Base-by-base conservation (phyloP, 768 basidiomycete genomes). In the Mycena galericulata region DNA sequence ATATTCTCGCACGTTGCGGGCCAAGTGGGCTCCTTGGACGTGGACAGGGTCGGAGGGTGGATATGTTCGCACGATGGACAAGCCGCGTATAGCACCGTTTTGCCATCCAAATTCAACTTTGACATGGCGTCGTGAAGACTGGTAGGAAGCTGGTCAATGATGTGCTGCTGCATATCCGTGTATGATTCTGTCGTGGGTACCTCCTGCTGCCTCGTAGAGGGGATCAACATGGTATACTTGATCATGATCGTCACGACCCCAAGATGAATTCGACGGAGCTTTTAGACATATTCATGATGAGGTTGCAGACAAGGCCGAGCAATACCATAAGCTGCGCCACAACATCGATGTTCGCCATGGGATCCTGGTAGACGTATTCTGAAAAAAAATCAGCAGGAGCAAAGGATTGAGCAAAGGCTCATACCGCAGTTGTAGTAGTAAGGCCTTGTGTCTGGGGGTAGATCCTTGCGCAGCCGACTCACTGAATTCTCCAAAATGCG, bases 301-400 rank as follows among this genome's bases (percentile, higher is more conserved):
- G 22, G 46, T 68, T 56, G 59, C 69, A 69, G 17, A 74, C 69
- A 3, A 69, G 67, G 11, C 66, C 67, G 17, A 78, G 59, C 26
- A 77, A 64, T 20, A 76, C 57, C 11, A 71, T 62, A 12, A 76
- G 38, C 47, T 77, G 77, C 3, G 72, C 67, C 22, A 71, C 40
- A 36, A 64, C 63, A 22, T 73, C 50, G n/a, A 62, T 55, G 7
- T 59, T 49, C 27, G 62, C 36, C 18, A 71, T 65, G 8, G 66
- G 54, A 41, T 62, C 43, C 20, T 46, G 38, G 17, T 26, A 56
- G 22, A 41, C 54, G 38, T 56, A 56, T 56, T 40, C 54, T 56
- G 14, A 27, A 22, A 40, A 40, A 8, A 41, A 12, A 29, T 56
- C 26, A 56, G 38, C 54, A 40, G 9, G 15, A 41, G 38, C 18